Evolutionary conservation across 371 early-diverging fungal species (phyloP).

Genomic region (Vairimorpha apis): DNA sequence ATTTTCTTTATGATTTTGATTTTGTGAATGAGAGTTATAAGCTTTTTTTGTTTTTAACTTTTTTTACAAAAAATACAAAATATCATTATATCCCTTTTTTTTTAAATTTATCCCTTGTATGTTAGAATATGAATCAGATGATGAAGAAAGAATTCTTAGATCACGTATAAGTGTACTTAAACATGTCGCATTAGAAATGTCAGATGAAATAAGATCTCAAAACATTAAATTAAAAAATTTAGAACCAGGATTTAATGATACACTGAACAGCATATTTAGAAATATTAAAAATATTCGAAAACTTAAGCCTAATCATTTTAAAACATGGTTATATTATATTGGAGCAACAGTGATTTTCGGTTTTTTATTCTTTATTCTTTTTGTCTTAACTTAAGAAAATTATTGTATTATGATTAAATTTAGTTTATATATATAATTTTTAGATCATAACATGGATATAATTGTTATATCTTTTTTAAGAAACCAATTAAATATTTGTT

Average conservation of each 20-base stretch:
- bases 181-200: conserved; percentile 35
- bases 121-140: conserved; percentile 16
- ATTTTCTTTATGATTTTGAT: conserved; percentile 8
- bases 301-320: conserved; percentile 14
- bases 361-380: conserved; percentile 31
- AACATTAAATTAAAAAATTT: conserved; percentile 14
- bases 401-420: neutral
- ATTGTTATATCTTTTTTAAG: too few relatives aligned
- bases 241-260: conserved; percentile 21
- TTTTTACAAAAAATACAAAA: conserved; percentile 29
- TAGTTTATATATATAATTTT: neutral
- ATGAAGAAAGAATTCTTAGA: conserved; percentile 22
- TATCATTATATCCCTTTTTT: neutral
- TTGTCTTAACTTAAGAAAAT: conserved; percentile 17
- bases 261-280: conserved; percentile 13
- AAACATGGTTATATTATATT: conserved; percentile 25
- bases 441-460: too few relatives aligned
- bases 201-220: conserved; percentile 24
- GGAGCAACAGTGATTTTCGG: conserved; percentile 11
- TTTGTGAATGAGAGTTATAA: conserved; percentile 17
- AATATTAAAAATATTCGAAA: conserved; percentile 17
- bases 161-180: conserved; percentile 19
- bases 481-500: too few relatives aligned
- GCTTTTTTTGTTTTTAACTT: conserved; percentile 35
- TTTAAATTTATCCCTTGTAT: neutral